Percentiles rank a stretch among this genome's conserved stretches.
phyloP scores from a whole-genome alignment of 345 rosid species.

The Eucalyptus grandis region DNA sequence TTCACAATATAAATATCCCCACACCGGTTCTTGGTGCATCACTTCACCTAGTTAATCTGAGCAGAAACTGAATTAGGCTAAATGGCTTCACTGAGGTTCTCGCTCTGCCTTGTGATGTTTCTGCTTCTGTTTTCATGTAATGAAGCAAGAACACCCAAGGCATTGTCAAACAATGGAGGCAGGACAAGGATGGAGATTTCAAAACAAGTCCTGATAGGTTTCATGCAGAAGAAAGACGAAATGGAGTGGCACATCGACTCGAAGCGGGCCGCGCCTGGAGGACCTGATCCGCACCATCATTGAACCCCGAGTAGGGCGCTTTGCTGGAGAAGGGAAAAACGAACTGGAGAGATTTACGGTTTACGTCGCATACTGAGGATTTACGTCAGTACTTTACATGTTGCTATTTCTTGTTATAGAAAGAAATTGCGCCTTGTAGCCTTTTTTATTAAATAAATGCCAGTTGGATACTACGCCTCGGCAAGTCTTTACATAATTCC shows the following conservation, averaged over 20 bases:
- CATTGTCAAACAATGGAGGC: background rate
- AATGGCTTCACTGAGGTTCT: background rate
- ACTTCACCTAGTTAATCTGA: background rate
- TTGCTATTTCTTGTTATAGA: background rate
- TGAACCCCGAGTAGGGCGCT: background rate
- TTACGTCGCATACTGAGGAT: background rate
- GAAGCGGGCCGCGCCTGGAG: conserved; percentile 1
- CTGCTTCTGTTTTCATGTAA: background rate
- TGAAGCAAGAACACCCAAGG: background rate
- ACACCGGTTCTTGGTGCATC: background rate
- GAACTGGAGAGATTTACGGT: background rate
- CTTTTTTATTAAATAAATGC: background rate
- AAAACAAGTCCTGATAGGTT: background rate
- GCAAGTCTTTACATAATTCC: background rate
- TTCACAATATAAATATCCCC: background rate
- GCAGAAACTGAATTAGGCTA: background rate
- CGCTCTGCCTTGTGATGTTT: background rate
- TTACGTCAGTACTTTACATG: background rate
- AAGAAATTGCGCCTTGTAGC: background rate
- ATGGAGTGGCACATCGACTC: background rate
- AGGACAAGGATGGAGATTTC: background rate
- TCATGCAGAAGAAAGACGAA: background rate
- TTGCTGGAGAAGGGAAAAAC: background rate
- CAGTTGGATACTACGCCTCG: background rate
- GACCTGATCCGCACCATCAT: conserved; percentile 8